Base-by-base conservation (phyloP, 257 asterid species). In the Salvia rosmarinus region DNA sequence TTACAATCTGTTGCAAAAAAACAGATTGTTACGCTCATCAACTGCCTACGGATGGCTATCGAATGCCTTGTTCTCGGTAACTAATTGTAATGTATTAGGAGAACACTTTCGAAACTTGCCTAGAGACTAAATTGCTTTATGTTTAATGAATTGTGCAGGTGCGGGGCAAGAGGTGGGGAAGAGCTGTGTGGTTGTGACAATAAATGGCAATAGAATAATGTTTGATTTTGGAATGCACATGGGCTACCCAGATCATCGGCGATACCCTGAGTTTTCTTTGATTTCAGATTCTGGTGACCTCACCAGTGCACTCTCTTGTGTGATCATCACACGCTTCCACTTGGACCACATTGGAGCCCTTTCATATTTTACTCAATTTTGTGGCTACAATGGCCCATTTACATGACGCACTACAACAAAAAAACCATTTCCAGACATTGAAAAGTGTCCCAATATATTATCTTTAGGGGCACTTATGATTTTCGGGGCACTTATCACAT, bases 151-250 rank as follows among this genome's bases (percentile, higher is more conserved):
- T 61, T 62, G 61, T 25, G 42, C 77, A 92, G 98, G 98, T 21
- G 98, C 98, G 5, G 98, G 98, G 34, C 98, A 94, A 79, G 98
- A 91, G 44, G 96, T 94, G 50, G 98, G 98, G 55, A 94, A 94
- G 88, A 94, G 98, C 81, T 94, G 98, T 54, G 97, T 77, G 39
- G 89, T 91, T 74, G 96, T 91, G 73, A 80, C 86, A 0, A 86
- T 94, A 56, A 89, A 86, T 16, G 93, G 95, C 16, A 94, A 91
- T 89, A 77, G 82, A 76, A 88, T 94, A 57, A 94, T 94, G 98
- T 91, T 94, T 52, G 98, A 94, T 59, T 94, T 97, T 16, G 98
- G 98, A 42, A 94, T 94, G 95, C 98, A 94, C 80, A 87, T 89
- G 96, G 95, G 98, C 50, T 79, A 90, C 72, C 69, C 25, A 2